Percentiles rank a stretch among this genome's conserved stretches.
phyloP scores from a whole-genome alignment of 1,284 basidiomycete genomes.

The Cutaneotrichosporon sp. region DNA sequence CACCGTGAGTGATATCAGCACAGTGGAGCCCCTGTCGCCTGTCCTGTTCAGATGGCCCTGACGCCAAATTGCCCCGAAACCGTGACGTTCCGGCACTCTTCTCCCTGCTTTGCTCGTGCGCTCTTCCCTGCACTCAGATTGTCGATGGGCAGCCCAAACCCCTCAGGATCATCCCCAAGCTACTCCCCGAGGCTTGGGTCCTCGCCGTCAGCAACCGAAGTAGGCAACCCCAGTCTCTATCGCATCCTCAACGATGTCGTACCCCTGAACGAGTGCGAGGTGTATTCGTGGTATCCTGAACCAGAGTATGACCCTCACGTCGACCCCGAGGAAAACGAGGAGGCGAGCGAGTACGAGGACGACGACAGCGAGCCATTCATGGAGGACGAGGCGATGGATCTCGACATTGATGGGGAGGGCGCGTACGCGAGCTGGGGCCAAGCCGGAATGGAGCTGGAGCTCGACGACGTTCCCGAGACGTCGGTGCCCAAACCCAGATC shows the following conservation, averaged over 20 bases:
- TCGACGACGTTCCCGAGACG: conserved; percentile 18
- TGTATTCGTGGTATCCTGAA: conserved; percentile 91
- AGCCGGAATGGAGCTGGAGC: conserved; percentile 32
- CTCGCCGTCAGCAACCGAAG: conserved; percentile 10
- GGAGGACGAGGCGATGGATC: conserved; percentile 33
- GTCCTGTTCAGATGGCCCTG: conserved; percentile 3
- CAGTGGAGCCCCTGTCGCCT: conserved; percentile 14
- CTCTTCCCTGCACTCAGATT: background rate
- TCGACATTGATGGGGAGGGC: conserved; percentile 40
- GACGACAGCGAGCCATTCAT: conserved; percentile 33
- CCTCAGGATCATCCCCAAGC: conserved; percentile 1
- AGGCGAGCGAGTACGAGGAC: conserved; percentile 34
- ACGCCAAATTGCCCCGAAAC: conserved; percentile 1
- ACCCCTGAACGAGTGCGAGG: conserved; percentile 85
- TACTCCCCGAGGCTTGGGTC: conserved; percentile 1
- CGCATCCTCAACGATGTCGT: conserved; percentile 86
- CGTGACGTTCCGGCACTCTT: background rate
- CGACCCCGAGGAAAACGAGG: conserved; percentile 68
- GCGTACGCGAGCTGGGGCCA: conserved; percentile 28
- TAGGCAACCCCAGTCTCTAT: conserved; percentile 54
- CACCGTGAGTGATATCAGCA: conserved; percentile 24
- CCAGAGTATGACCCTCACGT: conserved; percentile 93
- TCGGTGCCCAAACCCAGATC: conserved; percentile 4
- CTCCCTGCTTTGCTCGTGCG: background rate
- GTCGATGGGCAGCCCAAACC: background rate